Evolutionary conservation across 345 rosid species (phyloP), one percentile per base, ranked within the genome.

Genomic region (Brassica juncea): DNA sequence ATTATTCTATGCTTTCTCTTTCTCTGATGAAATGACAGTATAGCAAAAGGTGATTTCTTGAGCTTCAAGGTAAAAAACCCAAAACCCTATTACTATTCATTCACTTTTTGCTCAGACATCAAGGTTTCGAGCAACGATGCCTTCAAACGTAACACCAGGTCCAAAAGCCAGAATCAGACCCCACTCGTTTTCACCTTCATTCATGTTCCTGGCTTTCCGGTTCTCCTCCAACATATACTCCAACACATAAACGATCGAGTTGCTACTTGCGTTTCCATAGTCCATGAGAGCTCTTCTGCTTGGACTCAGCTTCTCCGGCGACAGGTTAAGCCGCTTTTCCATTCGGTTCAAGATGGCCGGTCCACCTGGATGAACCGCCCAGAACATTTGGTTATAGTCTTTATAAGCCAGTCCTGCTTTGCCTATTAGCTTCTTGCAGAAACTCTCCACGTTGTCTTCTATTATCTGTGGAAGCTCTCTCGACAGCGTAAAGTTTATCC

Each of bases 331-430:
- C 70, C 97, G 81, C 82, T 92, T 93, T 27, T 95, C 99, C 62
- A 93, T 77, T 62, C 96, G 77, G 77, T 95, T 91, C 84, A 95
- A 77, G 72, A 95, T 95, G 34, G 98, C 99, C 2, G 99, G 99
- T 10, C 98, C 99, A 0, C 99, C 99, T 1, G 98, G 99, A 84
- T 95, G 98, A 76, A 95, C 98, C 6, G 97, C 98, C 99, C 99
- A 95, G 73, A 93, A 95, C 77, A 95, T 60, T 71, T 86, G 83
- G 82, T 91, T 90, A 47, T 91, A 95, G 68, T 89, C 92, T 58
- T 82, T 72, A 8, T 85, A 63, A 10, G 83, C 72, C 8, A 89
- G 54, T 23, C 88, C 89, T 0, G 80, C 82, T 54, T 77, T 78
- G 31, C 65, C 84, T 88, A 89, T 87, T 54, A 95, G 79, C 77